Conservation (phyloP, 495 filamentous ascomycete species). For the Hypoxylon subgilvum region DNA sequence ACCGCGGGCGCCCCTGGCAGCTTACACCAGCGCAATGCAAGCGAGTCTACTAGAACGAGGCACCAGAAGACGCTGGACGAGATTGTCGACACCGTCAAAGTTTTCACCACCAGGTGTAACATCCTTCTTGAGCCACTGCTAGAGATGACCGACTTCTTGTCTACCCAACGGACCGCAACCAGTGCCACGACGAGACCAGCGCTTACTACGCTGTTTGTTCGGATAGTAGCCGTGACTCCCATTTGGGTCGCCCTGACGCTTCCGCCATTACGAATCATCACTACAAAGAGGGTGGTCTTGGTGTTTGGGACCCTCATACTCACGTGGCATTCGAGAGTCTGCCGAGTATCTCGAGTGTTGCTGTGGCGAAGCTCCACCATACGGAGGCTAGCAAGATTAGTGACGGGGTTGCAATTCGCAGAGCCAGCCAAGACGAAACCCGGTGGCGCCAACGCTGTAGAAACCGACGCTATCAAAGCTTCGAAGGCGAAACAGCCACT, state of each 20-base stretch:
- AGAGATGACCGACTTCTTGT: conserved; percentile 88
- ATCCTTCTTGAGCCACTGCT: conserved; percentile 87
- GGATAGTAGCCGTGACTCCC: conserved; percentile 85
- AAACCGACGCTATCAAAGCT: conserved; percentile 5
- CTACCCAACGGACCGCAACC: conserved; percentile 87
- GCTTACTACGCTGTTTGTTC: conserved; percentile 84
- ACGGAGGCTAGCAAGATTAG: conserved; percentile 65
- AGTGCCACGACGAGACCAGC: conserved; percentile 92
- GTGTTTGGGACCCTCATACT: conserved; percentile 79
- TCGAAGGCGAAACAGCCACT: conserved; percentile 29
- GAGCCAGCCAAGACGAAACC: conserved; percentile 38
- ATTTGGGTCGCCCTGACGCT: conserved; percentile 84
- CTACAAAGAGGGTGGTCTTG: conserved; percentile 81
- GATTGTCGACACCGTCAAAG: conserved; percentile 89
- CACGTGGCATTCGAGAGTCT: conserved; percentile 89
- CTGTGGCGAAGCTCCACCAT: conserved; percentile 85
- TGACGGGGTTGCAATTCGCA: conserved; percentile 82
- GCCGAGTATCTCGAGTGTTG: conserved; percentile 81
- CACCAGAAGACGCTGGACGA: conserved; percentile 89
- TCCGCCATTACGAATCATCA: conserved; percentile 83
- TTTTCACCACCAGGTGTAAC: conserved; percentile 88
- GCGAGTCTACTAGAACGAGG: conserved; percentile 67
- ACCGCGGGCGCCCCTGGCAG: conserved; percentile 46
- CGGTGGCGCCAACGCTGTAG: conserved; percentile 21
- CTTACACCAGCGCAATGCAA: conserved; percentile 54